phyloP scores from a whole-genome alignment of 441 rosid species.

The Populus tomentosa region DNA sequence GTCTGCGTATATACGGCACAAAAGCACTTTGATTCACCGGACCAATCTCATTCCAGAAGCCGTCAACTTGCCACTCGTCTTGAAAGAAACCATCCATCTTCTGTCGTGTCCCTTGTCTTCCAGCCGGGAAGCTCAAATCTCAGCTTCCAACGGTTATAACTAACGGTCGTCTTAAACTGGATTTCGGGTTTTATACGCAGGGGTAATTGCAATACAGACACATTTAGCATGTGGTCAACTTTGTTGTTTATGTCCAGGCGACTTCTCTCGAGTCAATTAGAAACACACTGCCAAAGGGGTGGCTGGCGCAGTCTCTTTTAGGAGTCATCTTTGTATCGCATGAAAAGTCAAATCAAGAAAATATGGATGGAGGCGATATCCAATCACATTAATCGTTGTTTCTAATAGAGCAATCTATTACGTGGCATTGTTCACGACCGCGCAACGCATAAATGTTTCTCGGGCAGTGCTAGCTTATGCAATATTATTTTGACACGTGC shows the following conservation, averaged over 20 bases:
- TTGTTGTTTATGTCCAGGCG: background rate
- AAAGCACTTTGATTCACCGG: conserved; percentile 33
- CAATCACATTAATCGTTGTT: too few relatives aligned
- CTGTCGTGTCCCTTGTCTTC: background rate
- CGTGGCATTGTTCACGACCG: too few relatives aligned
- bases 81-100: conserved; percentile 38
- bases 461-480: too few relatives aligned
- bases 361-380: background rate
- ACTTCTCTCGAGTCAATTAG: background rate
- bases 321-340: background rate
- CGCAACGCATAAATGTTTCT: too few relatives aligned
- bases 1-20: conserved; percentile 25
- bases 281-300: background rate
- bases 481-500: too few relatives aligned
- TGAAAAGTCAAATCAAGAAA: background rate
- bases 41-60: conserved; percentile 20
- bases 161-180: background rate
- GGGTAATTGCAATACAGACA: background rate
- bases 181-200: background rate
- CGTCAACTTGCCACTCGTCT: conserved; percentile 11
- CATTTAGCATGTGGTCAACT: conserved; percentile 27
- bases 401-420: too few relatives aligned
- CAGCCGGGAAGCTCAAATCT: background rate
- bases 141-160: background rate
- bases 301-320: background rate